Evolutionary conservation across 768 basidiomycete species (phyloP).

Genomic region (Lactarius deliciosus): DNA sequence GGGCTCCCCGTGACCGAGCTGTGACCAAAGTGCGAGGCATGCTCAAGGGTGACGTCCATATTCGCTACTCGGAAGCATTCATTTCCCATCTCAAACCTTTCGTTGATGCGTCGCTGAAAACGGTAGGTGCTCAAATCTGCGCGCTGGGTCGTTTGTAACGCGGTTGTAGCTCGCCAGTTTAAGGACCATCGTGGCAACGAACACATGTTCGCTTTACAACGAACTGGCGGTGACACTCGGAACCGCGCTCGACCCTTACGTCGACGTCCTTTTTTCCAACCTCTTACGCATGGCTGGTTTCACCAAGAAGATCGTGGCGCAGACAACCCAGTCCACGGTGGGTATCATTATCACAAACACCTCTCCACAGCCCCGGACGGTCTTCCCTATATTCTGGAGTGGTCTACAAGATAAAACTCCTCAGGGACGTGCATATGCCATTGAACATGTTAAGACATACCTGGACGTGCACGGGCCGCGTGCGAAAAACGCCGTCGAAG

Average conservation of each 20-base stretch:
- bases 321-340: slow-evolving; percentile 77
- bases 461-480: slow-evolving; percentile 70
- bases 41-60: slow-evolving; percentile 81
- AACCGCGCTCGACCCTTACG: slow-evolving; percentile 70
- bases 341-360: slow-evolving; percentile 66
- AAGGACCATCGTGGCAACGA: slow-evolving; percentile 84
- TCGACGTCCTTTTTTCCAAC: slow-evolving; percentile 72
- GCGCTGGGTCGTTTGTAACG: slow-evolving; percentile 12
- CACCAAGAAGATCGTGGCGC: slow-evolving; percentile 90
- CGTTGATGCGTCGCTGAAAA: slow-evolving; percentile 80
- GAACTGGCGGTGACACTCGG: slow-evolving; percentile 73
- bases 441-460: slow-evolving; percentile 73
- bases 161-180: slow-evolving; percentile 71
- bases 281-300: slow-evolving; percentile 84
- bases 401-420: slow-evolving; percentile 78
- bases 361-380: slow-evolving; percentile 65
- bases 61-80: slow-evolving; percentile 73
- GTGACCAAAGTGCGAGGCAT: slow-evolving; percentile 82
- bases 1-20: slow-evolving; percentile 77
- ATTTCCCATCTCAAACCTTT: slow-evolving; percentile 73
- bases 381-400: slow-evolving; percentile 67
- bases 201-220: slow-evolving; percentile 72
- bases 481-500: slow-evolving; percentile 66
- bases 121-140: slow-evolving; percentile 49
- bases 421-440: slow-evolving; percentile 64